Base-by-base conservation (phyloP, 805 yeast genomes). In the Candida lessepsii region DNA sequence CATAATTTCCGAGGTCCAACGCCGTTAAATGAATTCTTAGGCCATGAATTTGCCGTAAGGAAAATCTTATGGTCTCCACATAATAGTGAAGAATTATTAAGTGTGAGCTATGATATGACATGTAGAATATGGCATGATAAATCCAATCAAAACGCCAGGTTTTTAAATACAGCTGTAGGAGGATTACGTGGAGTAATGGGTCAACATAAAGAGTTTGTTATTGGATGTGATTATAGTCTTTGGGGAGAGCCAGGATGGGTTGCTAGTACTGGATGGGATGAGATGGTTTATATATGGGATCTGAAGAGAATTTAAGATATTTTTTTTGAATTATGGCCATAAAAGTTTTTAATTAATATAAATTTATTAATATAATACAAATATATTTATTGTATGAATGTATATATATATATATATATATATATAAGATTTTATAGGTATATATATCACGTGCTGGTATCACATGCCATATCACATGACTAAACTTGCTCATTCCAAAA, bases 231-330 rank as follows among this genome's bases (percentile, higher is more conserved):
- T 65, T 93, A 96, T 86, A 83, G 95, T 49, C 62, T 93, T 37
- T 91, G 97, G 97, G 99, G 98, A 2, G 82, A 81, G 50, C 95
- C 93, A 1, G 97, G 97, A 1, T 90, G 93, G 89, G 89, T 84
- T 13, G 95, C 93, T 8, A 82, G 96, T 11, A 83, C 90, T 0
- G 96, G 96, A 2, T 91, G 96, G 96, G 99, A 91, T 65, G 96
- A 91, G 56, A 88, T 87, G 84, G 82, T 89, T 5, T 83, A 84
- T 56, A 75, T 93, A 6, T 93, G 96, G 95, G 89, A 85, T 50
- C 78, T 86, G 1, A 75, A 77, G 51, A 54, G 76, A 39, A n/a
- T n/a, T n/a, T n/a, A n/a, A n/a, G n/a, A n/a, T n/a, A n/a, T n/a
- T n/a, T n/a, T n/a, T n/a, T 24, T 34, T n/a, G 13, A 26, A n/a